Evolutionary conservation across 1,284 basidiomycete species (phyloP).

Genomic region (Tylopilus orsonianus): DNA sequence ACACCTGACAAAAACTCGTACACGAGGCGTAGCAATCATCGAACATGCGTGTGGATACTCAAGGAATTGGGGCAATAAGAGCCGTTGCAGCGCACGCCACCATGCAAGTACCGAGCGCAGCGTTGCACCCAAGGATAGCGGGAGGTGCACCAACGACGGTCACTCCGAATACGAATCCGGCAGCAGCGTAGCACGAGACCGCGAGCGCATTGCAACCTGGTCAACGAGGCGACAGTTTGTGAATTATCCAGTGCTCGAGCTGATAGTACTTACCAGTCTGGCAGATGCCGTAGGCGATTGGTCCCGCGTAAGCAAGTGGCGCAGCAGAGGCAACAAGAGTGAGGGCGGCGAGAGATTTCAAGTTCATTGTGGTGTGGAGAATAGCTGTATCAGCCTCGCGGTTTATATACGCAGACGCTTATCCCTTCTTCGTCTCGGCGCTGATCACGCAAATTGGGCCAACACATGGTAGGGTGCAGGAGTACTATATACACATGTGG

Average conservation of each 20-base stretch:
- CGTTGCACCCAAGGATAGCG: slow-evolving; percentile 50
- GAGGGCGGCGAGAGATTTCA: slow-evolving; percentile 25
- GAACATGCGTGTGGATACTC: no score
- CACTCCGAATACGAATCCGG: slow-evolving; percentile 51
- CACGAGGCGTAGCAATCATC: no score
- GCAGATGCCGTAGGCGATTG: slow-evolving; percentile 45
- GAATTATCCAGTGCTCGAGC: no score
- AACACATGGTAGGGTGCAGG: no score
- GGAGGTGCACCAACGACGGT: slow-evolving; percentile 45
- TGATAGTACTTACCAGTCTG: slow-evolving; percentile 43
- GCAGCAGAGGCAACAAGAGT: slow-evolving; percentile 21
- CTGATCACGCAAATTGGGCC: background rate
- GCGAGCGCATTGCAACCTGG: slow-evolving; percentile 54
- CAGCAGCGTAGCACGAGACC: slow-evolving; percentile 54
- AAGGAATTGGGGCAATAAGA: slow-evolving; percentile 33
- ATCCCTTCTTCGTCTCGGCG: background rate
- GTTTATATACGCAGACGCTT: slow-evolving; percentile 8
- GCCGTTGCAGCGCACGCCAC: slow-evolving; percentile 40
- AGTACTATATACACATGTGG: no score
- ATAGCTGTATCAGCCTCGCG: background rate
- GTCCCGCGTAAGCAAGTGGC: slow-evolving; percentile 37
- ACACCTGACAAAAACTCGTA: no score
- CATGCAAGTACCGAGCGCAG: slow-evolving; percentile 48
- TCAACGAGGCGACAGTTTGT: background rate
- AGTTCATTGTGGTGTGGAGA: slow-evolving; percentile 22